Percentiles rank a stretch among this genome's conserved stretches.
These are phyloP conservation scores for Trematosphaeria pertusa DNA, from an alignment of 2,329 filamentous ascomycete species.

Conservation along the genomic window DNA sequence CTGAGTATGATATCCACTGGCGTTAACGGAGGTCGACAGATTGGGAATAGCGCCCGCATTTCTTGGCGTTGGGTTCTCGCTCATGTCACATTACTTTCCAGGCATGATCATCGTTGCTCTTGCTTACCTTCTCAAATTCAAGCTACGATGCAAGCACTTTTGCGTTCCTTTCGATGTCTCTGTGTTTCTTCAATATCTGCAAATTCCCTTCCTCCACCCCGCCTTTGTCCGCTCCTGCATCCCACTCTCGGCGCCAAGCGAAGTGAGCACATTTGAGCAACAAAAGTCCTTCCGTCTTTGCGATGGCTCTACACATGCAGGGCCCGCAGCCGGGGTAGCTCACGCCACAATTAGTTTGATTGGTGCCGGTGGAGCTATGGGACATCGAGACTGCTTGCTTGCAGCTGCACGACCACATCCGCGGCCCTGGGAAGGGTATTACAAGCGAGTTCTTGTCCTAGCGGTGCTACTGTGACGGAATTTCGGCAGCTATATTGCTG, in stretches of 20 bases:
- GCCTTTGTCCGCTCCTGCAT: background rate
- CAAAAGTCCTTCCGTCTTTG: constrained; percentile 4
- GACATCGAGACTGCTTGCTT: constrained; percentile 4
- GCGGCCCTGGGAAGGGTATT: constrained; percentile 12
- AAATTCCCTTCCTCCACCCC: background rate
- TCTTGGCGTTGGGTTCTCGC: constrained; percentile 11
- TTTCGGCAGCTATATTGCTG: background rate
- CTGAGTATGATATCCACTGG: constrained; percentile 24
- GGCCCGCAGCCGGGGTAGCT: constrained; percentile 28
- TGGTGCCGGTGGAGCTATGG: background rate
- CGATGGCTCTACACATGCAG: constrained; percentile 19
- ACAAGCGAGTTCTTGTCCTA: background rate
- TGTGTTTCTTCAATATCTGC: background rate
- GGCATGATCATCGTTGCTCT: too few species aligned
- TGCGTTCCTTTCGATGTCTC: background rate
- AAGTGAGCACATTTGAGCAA: constrained; percentile 33
- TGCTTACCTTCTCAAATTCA: too few species aligned
- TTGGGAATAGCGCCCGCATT: constrained; percentile 11
- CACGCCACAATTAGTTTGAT: constrained; percentile 30
- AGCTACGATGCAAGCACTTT: background rate
- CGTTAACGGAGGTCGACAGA: constrained; percentile 11
- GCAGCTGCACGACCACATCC: constrained; percentile 10
- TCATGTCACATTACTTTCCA: too few species aligned
- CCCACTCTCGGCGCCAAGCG: constrained; percentile 27
- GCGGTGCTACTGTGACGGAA: background rate